phyloP scores from a whole-genome alignment of 1,139 yeast genomes.

The Blastobotrys indianensis region DNA sequence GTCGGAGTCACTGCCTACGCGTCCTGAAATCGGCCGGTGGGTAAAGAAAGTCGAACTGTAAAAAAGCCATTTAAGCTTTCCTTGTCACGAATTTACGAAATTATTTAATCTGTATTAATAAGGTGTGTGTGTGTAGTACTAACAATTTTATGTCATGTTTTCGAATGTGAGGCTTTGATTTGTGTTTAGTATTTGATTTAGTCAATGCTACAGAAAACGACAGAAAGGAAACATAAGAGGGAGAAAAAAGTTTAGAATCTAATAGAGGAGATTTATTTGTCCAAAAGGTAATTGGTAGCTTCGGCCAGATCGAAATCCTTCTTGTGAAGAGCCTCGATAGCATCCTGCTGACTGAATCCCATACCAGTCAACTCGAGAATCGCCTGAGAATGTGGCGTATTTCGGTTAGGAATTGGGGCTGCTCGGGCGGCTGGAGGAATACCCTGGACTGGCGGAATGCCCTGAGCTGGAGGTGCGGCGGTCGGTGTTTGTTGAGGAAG shows the following conservation, averaged over 20 bases:
- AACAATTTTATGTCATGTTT: neutral
- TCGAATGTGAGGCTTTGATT: no score
- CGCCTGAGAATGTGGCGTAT: conserved; percentile 30
- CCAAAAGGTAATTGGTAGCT: conserved; percentile 79
- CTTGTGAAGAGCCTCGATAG: conserved; percentile 59
- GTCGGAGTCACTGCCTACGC: conserved; percentile 8
- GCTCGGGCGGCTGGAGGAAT: conserved; percentile 14
- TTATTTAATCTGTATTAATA: neutral
- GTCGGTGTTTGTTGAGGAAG: conserved; percentile 8
- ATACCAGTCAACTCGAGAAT: conserved; percentile 77
- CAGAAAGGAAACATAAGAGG: no score
- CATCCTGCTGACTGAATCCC: conserved; percentile 74
- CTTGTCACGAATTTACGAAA: neutral
- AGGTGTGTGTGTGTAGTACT: neutral
- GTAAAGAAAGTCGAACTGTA: neutral
- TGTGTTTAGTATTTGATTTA: neutral
- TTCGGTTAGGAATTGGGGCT: conserved; percentile 15
- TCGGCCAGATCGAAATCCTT: conserved; percentile 73
- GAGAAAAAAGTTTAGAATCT: neutral
- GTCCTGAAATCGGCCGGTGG: conserved; percentile 5
- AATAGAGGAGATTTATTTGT: conserved; percentile 26
- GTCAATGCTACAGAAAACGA: neutral
- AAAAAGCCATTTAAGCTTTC: neutral
- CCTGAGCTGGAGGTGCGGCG: neutral
- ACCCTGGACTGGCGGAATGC: conserved; percentile 5